Base-by-base conservation (phyloP, 2,329 filamentous ascomycete species). In the Colletotrichum lini region DNA sequence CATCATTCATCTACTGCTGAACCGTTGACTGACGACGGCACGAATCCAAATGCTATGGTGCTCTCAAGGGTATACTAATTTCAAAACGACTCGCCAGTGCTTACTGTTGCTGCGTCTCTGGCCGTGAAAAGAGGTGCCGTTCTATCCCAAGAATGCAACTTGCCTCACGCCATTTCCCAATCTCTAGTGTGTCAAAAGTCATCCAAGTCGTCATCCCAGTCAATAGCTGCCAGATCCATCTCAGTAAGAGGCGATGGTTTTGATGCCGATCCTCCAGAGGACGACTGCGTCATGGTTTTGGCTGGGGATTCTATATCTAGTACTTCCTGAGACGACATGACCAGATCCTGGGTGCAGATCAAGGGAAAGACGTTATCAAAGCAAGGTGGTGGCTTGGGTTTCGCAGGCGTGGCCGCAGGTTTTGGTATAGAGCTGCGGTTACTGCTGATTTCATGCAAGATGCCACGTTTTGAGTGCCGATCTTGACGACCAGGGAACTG, bases 291-390 rank as follows among this genome's bases (percentile, higher is more conserved):
- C 47, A 54, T 49, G 16, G 47, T 16, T 21, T 71, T 70, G 8
- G 76, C 65, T 2, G 77, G 70, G 38, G 79, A 75, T 53, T 81
- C 80, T 47, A 86, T 78, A 23, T 87, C 85, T 49, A 77, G 77
- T n/a, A 86, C 67, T 53, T 87, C 85, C 70, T 87, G 84, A 4
- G 85, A 84, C 1, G 85, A 86, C 10, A 86, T 75, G 1, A 81
- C 70, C 1, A 86, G 67, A 73, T 87, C 86, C 70, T 87, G 86
- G 0, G 84, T 85, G 2, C 81, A 84, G 47, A 85, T 77, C 62
- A 82, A 80, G 0, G 81, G 76, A 15, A 83, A 64, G 2, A 69
- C 54, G 18, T 72, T 59, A 30, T 64, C 59, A 9, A 64, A 49
- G 2, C 21, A 1, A 52, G 16, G 42, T 10, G 12, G 9, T 26